A percentile compares a stretch with the other conserved stretches of the same genome.
Evolutionary conservation across 2,329 filamentous ascomycete genomes (phyloP).

Genomic region (Trichoderma koningii): DNA sequence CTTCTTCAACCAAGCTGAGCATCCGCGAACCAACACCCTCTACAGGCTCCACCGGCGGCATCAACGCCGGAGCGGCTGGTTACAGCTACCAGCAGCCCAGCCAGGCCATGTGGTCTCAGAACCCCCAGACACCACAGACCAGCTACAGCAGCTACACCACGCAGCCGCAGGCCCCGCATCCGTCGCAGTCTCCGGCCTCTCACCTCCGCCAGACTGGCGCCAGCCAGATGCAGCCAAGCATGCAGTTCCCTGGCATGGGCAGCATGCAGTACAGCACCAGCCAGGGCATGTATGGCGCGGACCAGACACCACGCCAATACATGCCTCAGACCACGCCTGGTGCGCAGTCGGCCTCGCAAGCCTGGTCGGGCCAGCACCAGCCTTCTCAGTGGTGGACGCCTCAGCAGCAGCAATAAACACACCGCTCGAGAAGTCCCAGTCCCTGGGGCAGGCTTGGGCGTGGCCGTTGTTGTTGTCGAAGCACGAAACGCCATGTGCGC

Average conservation of each 20-base stretch:
- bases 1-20: slow-evolving; percentile 57
- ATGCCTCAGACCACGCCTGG: slow-evolving; percentile 63
- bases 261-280: slow-evolving; percentile 59
- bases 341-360: slow-evolving; percentile 52
- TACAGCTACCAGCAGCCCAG: slow-evolving; percentile 67
- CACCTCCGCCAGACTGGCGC: slow-evolving; percentile 61
- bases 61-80: slow-evolving; percentile 55
- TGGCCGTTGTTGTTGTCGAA: neutral
- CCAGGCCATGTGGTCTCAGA: slow-evolving; percentile 66
- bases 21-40: slow-evolving; percentile 62
- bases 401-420: slow-evolving; percentile 49
- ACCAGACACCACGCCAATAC: slow-evolving; percentile 66
- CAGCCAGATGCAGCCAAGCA: slow-evolving; percentile 58
- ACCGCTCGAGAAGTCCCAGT: too few relatives aligned
- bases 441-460: neutral
- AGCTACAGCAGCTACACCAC: slow-evolving; percentile 57
- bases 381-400: slow-evolving; percentile 61
- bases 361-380: slow-evolving; percentile 63
- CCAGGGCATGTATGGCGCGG: slow-evolving; percentile 61
- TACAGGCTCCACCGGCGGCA: slow-evolving; percentile 54
- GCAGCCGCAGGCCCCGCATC: slow-evolving; percentile 54
- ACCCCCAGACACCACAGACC: slow-evolving; percentile 62
- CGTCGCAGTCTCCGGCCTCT: slow-evolving; percentile 59
- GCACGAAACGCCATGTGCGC: neutral
- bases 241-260: slow-evolving; percentile 66